Evolutionary conservation across 345 rosid species (phyloP).

Genomic region (Viola odorata): DNA sequence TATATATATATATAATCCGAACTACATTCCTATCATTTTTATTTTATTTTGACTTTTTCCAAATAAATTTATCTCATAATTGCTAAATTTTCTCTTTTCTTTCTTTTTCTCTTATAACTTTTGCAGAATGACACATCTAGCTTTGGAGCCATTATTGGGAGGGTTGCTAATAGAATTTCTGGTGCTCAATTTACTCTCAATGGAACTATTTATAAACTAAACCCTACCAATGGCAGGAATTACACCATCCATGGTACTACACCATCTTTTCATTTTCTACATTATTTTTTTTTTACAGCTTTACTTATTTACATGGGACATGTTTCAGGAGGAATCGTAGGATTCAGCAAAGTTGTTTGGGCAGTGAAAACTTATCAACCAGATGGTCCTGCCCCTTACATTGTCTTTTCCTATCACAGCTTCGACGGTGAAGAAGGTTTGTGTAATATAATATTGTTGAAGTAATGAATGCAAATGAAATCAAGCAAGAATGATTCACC

Average conservation of each 20-base stretch:
- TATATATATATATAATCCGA: too few relatives aligned
- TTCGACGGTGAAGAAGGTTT: slow-evolving; percentile 74
- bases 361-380: slow-evolving; percentile 39
- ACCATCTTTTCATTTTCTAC: too few relatives aligned
- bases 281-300: too few relatives aligned
- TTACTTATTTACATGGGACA: too few relatives aligned
- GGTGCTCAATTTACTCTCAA: slow-evolving; percentile 60
- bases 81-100: not conserved
- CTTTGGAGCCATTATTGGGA: slow-evolving; percentile 70
- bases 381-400: slow-evolving; percentile 38
- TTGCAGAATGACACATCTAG: slow-evolving; percentile 54
- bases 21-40: too few relatives aligned
- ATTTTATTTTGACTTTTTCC: too few relatives aligned
- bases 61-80: not conserved
- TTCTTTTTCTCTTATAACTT: not conserved
- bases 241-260: slow-evolving; percentile 78
- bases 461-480: too few relatives aligned
- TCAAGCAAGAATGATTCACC: too few relatives aligned
- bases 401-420: slow-evolving; percentile 61
- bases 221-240: slow-evolving; percentile 54
- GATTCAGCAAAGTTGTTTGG: slow-evolving; percentile 74
- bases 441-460: not conserved
- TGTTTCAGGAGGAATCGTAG: slow-evolving; percentile 35
- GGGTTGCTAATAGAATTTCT: slow-evolving; percentile 76
- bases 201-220: slow-evolving; percentile 47